A percentile compares a stretch with the other conserved stretches of the same genome.
Conservation (phyloP, 2,329 filamentous ascomycete species). For the Fusarium sp. region DNA sequence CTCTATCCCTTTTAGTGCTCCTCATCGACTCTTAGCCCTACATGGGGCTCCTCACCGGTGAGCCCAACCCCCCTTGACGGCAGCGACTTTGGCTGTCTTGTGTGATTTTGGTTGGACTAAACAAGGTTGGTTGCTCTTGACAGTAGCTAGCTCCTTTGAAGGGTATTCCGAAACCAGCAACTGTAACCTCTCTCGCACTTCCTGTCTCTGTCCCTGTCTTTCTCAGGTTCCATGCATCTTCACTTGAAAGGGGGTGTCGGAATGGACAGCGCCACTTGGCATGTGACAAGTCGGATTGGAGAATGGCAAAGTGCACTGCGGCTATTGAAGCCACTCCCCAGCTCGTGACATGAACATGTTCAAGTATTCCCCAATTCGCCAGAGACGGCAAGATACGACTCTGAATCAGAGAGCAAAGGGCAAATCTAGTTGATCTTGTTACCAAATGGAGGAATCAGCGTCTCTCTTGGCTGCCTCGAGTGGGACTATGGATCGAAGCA, state of each 20-base stretch:
- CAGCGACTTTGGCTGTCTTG: not conserved
- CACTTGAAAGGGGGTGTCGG: not conserved
- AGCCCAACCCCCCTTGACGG: constrained; percentile 1
- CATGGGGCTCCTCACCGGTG: constrained; percentile 11
- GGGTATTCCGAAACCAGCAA: not conserved
- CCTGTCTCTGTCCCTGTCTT: not conserved
- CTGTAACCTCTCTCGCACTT: not conserved
- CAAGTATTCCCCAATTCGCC: not conserved
- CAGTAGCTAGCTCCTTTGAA: not conserved
- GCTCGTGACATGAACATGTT: not conserved
- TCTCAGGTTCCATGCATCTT: not conserved
- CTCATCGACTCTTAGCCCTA: constrained; percentile 4
- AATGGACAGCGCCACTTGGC: constrained; percentile 3
- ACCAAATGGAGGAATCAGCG: not conserved
- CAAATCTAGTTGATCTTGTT: not conserved
- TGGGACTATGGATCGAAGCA: not conserved
- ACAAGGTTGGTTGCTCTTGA: not conserved
- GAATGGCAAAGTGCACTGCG: not conserved
- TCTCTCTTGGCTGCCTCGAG: not conserved
- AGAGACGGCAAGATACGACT: not conserved
- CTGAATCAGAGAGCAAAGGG: not conserved
- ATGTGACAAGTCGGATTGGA: constrained; percentile 3
- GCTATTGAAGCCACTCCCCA: not conserved
- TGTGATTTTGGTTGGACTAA: not conserved
- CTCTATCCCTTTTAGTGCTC: not conserved